Conservation (phyloP, 805 yeast species). For the Candida pseudofarinosa region DNA sequence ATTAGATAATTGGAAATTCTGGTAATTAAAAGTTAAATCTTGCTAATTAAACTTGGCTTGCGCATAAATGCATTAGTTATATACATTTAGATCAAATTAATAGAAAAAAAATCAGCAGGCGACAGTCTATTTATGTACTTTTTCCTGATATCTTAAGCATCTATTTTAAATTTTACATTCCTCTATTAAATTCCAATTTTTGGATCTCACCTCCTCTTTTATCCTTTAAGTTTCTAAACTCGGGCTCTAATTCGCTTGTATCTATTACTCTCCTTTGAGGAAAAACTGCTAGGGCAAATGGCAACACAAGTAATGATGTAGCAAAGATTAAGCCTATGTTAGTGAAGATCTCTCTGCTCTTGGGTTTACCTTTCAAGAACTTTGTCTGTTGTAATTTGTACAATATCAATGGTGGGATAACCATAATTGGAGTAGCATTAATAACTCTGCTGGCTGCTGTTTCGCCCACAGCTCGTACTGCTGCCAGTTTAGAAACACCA, state of each 20-base stretch:
- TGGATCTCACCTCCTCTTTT: slow-evolving; percentile 53
- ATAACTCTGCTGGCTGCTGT: slow-evolving; percentile 94
- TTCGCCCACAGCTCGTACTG: slow-evolving; percentile 90
- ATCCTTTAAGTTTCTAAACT: slow-evolving; percentile 59
- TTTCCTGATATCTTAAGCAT: no score
- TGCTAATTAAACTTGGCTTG: neutral
- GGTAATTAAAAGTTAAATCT: slow-evolving; percentile 36
- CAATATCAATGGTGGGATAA: slow-evolving; percentile 82
- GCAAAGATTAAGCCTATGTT: slow-evolving; percentile 82
- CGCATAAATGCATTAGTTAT: neutral
- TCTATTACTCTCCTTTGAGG: slow-evolving; percentile 77
- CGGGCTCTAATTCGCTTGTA: slow-evolving; percentile 58
- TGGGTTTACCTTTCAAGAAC: slow-evolving; percentile 62
- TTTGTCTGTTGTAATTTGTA: slow-evolving; percentile 69
- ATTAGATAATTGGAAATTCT: slow-evolving; percentile 52
- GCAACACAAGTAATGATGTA: slow-evolving; percentile 84
- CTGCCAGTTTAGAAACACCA: slow-evolving; percentile 77
- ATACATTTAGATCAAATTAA: no score
- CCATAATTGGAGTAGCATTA: slow-evolving; percentile 98
- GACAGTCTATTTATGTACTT: no score
- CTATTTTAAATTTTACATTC: slow-evolving; percentile 61
- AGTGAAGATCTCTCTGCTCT: slow-evolving; percentile 60
- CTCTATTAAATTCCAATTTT: slow-evolving; percentile 84
- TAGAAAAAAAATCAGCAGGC: no score
- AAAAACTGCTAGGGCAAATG: slow-evolving; percentile 93